Evolutionary conservation across 2,329 filamentous ascomycete genomes (phyloP).

Genomic region (Diaporthe humulicola): DNA sequence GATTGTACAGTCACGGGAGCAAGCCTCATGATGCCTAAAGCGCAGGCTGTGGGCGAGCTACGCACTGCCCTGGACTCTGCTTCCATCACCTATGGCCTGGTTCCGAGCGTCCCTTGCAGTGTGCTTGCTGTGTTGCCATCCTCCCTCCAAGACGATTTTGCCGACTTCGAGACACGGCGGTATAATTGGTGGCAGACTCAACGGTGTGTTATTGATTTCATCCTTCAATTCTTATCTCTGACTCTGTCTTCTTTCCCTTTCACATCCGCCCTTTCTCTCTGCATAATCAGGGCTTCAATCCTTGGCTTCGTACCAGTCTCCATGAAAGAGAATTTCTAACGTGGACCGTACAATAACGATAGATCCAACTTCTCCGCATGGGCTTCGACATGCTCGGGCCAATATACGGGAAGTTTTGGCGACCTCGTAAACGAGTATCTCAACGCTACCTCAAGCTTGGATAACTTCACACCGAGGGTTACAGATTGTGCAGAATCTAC

Average conservation of each 20-base stretch:
- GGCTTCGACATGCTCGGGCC: background rate
- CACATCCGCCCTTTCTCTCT: no score
- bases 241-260: no score
- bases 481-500: background rate
- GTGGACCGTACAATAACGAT: background rate
- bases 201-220: background rate
- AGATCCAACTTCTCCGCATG: background rate
- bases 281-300: no score
- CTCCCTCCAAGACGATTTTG: constrained; percentile 3
- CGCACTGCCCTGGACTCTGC: background rate
- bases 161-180: background rate
- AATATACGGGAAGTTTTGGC: background rate
- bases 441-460: constrained; percentile 2
- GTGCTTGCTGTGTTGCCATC: background rate
- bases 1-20: background rate
- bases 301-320: no score
- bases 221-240: background rate
- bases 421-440: background rate
- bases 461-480: background rate
- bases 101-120: background rate
- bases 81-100: constrained; percentile 12
- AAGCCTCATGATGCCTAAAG: background rate
- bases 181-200: background rate
- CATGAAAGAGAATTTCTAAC: background rate
- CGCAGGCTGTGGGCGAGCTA: background rate